Conservation (phyloP, 371 early-diverging fungal species). For the Gilbertella persicaria region DNA sequence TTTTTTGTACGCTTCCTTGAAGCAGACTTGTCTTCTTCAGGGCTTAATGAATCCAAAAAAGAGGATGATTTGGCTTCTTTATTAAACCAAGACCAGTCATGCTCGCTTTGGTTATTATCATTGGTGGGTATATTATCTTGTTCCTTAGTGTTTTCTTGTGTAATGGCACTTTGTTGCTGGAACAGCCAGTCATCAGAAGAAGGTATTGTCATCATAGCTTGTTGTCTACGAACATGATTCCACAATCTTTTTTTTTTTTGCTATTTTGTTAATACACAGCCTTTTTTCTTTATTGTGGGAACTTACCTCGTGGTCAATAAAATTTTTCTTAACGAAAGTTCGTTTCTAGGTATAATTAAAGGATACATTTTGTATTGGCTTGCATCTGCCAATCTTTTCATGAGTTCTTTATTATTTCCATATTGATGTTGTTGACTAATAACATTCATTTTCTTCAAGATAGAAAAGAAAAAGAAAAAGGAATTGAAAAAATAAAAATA, state of each 20-base stretch:
- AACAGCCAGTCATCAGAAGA: slow-evolving; percentile 19
- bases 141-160: not conserved
- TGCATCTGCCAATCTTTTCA: slow-evolving; percentile 30
- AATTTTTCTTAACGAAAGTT: slow-evolving; percentile 29
- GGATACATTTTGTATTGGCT: slow-evolving; percentile 34
- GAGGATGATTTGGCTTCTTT: slow-evolving; percentile 7
- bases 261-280: not conserved
- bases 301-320: slow-evolving; percentile 31
- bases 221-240: slow-evolving; percentile 30
- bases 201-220: slow-evolving; percentile 13
- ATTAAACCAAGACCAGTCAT: slow-evolving; percentile 25
- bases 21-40: not conserved
- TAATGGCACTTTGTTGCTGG: slow-evolving; percentile 14
- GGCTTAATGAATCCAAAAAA: slow-evolving; percentile 12
- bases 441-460: not conserved
- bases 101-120: slow-evolving; percentile 1
- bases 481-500: not conserved
- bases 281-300: slow-evolving; percentile 3
- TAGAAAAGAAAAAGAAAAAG: not conserved
- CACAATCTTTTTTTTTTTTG: slow-evolving; percentile 17
- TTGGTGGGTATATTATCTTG: not conserved
- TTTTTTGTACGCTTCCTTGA: not conserved
- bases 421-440: not conserved
- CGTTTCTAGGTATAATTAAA: slow-evolving; percentile 24
- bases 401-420: slow-evolving; percentile 21